Evolutionary conservation across 345 rosid genomes (phyloP).

Genomic region (Murraya koenigii): DNA sequence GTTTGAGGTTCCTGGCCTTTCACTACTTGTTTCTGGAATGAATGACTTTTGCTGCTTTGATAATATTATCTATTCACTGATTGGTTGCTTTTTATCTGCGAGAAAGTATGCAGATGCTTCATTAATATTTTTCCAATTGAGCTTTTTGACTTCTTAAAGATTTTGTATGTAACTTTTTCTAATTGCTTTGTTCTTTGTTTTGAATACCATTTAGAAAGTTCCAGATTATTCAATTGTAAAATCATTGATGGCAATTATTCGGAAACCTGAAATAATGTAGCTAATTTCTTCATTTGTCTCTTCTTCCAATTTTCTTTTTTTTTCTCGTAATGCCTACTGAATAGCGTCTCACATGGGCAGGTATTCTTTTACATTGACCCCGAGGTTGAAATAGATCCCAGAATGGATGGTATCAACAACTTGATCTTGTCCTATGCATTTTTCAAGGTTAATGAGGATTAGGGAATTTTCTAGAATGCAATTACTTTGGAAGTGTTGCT

Average conservation of each 20-base stretch:
- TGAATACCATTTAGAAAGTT: slow-evolving; percentile 46
- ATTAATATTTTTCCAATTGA: neutral
- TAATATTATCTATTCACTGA: neutral
- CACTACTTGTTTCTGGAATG: neutral
- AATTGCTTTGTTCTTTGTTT: slow-evolving; percentile 11
- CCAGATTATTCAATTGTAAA: slow-evolving; percentile 62
- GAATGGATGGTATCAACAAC: slow-evolving; percentile 92
- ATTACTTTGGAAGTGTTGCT: neutral
- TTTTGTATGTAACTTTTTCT: neutral
- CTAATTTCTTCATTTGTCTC: neutral
- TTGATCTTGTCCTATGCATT: slow-evolving; percentile 82
- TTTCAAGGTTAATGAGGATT: slow-evolving; percentile 73
- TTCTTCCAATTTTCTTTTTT: neutral
- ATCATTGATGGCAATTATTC: slow-evolving; percentile 53
- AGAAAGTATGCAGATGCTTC: neutral
- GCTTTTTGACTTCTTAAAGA: neutral
- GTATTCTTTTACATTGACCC: slow-evolving; percentile 97
- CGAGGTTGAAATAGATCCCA: slow-evolving; percentile 86
- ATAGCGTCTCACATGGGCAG: slow-evolving; percentile 30
- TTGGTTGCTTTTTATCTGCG: neutral
- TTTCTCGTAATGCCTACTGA: neutral
- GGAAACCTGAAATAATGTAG: too few relatives aligned
- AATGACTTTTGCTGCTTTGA: neutral
- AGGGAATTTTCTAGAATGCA: neutral
- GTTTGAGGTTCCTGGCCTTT: neutral